Conservation (phyloP, 2,329 filamentous ascomycete genomes). For the Aspergillus tubingensis region DNA sequence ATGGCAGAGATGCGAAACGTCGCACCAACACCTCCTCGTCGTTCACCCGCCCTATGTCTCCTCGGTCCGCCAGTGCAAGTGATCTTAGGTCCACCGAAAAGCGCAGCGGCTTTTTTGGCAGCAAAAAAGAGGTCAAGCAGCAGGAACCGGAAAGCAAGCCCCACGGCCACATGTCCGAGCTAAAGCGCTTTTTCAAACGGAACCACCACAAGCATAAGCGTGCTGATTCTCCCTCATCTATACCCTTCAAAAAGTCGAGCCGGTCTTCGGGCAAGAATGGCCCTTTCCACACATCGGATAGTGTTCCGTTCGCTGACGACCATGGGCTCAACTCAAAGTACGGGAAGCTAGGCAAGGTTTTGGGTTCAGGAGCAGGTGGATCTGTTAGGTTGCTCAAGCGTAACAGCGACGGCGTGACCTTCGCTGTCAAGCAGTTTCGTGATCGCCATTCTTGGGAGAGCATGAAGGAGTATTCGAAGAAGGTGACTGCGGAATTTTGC, state of each 20-base stretch:
- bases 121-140: conserved; percentile 54
- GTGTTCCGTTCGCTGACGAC: conserved; percentile 87
- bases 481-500: conserved; percentile 96
- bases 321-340: conserved; percentile 89
- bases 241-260: conserved; percentile 55
- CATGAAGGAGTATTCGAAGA: conserved; percentile 95
- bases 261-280: conserved; percentile 57
- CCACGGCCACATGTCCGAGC: conserved; percentile 80
- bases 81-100: conserved; percentile 51
- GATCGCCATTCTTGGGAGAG: conserved; percentile 90
- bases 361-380: conserved; percentile 91
- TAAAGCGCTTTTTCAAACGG: conserved; percentile 93
- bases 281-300: conserved; percentile 53
- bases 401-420: conserved; percentile 86
- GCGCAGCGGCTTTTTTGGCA: conserved; percentile 57
- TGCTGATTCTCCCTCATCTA: conserved; percentile 62
- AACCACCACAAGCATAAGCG: conserved; percentile 69
- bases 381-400: conserved; percentile 94
- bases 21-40: conserved; percentile 58
- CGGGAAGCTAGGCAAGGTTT: conserved; percentile 89
- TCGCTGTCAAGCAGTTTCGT: conserved; percentile 96
- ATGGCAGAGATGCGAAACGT: conserved; percentile 68
- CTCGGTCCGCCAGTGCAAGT: conserved; percentile 49
- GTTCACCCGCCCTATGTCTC: conserved; percentile 46
- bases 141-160: conserved; percentile 55